Evolutionary conservation across 2,329 filamentous ascomycete species (phyloP), one percentile per base, ranked within the genome.

Genomic region (Cytospora mali): DNA sequence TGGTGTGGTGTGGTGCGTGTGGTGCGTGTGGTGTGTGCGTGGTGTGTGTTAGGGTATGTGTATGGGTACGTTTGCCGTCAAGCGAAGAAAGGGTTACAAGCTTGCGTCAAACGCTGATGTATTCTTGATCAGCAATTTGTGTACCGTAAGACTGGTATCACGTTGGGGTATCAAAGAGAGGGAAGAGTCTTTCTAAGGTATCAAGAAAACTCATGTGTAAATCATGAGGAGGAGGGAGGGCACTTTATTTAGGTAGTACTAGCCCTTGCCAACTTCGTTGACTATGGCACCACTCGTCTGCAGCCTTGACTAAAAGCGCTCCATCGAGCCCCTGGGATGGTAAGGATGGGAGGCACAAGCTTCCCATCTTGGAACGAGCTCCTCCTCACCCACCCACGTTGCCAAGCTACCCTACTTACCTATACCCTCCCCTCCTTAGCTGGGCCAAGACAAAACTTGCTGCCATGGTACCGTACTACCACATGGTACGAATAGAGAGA

Each of bases 201-300:
- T 23, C 31, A 50, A 55, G 52, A 3, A n/a, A 25, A 28, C 23
- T 55, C 49, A 42, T 35, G 28, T 49, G 29, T 21, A 25, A 58
- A 10, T 23, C 51, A 51, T 39, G 58, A 51, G 53, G 55, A 35
- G 61, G 55, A n/a, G 48, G 64, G 52, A 55, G 14, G 64, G 29
- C 49, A 29, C 50, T 7, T 18, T 39, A 39, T 39, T 39, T 39
- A 31, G 61, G 46, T 61, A 66, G 61, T 64, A 66, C 50, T n/a
- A 61, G 59, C 53, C 46, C 50, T 23, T 29, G 21, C 23, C 29
- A 28, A n/a, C 29, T 21, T 21, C 61, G 51, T 55, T 23, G 28
- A n/a, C 35, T 29, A 62, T 62, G 49, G 61, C 61, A 62, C 55
- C 61, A 58, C 61, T 52, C 35, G 28, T 21, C 49, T 6, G 49